phyloP scores from a whole-genome alignment of 495 filamentous ascomycete species.

The Neohortaea acidophila region DNA sequence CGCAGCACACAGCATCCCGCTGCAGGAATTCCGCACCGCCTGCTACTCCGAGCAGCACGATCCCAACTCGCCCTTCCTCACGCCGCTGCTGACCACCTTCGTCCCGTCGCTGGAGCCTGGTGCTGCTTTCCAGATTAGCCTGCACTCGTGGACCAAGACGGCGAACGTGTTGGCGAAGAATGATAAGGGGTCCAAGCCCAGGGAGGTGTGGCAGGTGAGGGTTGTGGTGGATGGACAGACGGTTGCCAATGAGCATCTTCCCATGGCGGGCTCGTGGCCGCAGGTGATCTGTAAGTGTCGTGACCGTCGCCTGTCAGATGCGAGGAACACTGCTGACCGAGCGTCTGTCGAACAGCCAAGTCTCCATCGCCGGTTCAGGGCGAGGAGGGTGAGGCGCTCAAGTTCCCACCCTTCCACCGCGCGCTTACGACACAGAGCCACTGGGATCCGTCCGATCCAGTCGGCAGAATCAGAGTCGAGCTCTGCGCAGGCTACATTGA shows the following conservation, averaged over 20 bases:
- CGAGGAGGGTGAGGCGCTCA: slow-evolving; percentile 9
- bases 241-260: slow-evolving; percentile 1
- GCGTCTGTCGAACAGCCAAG: slow-evolving; percentile 1
- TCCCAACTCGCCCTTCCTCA: slow-evolving; percentile 31
- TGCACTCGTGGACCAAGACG: slow-evolving; percentile 68
- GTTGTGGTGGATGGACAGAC: slow-evolving; percentile 52
- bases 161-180: slow-evolving; percentile 38
- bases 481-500: slow-evolving; percentile 56
- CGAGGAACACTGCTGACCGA: background rate
- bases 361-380: background rate
- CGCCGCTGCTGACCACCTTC: slow-evolving; percentile 65
- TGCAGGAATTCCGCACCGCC: slow-evolving; percentile 76
- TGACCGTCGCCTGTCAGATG: background rate
- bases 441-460: slow-evolving; percentile 55
- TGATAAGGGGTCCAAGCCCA: slow-evolving; percentile 44
- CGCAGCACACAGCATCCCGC: slow-evolving; percentile 37
- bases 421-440: slow-evolving; percentile 55
- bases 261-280: slow-evolving; percentile 13
- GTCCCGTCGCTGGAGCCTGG: slow-evolving; percentile 49
- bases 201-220: slow-evolving; percentile 39
- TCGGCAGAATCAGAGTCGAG: slow-evolving; percentile 63
- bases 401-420: slow-evolving; percentile 58
- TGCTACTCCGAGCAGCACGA: slow-evolving; percentile 61
- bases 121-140: slow-evolving; percentile 55
- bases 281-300: slow-evolving; percentile 11